Conservation (phyloP, 441 rosid genomes). For the Macaranga tanarius region DNA sequence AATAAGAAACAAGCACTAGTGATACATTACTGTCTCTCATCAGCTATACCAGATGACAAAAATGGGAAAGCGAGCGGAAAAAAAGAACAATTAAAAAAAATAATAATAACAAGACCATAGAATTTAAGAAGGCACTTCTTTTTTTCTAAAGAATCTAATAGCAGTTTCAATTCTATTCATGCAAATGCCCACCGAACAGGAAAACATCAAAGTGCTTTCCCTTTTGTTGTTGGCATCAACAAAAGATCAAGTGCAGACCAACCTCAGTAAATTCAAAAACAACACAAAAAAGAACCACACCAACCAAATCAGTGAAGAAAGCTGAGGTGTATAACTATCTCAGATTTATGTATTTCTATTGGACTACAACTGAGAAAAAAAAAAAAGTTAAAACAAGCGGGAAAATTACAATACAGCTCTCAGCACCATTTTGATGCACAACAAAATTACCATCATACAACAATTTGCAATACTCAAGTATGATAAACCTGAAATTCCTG, state of each 20-base stretch:
- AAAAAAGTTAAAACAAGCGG: slow-evolving; percentile 5
- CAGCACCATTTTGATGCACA: slow-evolving; percentile 36
- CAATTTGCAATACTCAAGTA: slow-evolving; percentile 27
- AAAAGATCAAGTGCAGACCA: slow-evolving; percentile 17
- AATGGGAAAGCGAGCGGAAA: background rate
- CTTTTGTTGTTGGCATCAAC: slow-evolving; percentile 20
- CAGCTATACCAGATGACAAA: slow-evolving; percentile 1
- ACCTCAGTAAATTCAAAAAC: slow-evolving; percentile 17
- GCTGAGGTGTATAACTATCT: slow-evolving; percentile 27
- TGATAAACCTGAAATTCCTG: slow-evolving; percentile 42
- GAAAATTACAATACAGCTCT: slow-evolving; percentile 35
- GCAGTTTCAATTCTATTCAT: too few species aligned
- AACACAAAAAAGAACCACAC: slow-evolving; percentile 9
- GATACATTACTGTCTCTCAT: background rate
- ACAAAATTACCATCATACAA: slow-evolving; percentile 42
- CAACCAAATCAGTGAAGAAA: slow-evolving; percentile 30
- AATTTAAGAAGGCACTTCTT: too few species aligned
- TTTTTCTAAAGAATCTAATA: too few species aligned
- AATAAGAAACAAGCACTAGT: background rate
- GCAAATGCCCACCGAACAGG: slow-evolving; percentile 5
- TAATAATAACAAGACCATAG: too few species aligned
- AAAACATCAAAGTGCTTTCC: background rate
- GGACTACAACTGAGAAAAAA: slow-evolving; percentile 16
- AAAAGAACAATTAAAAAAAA: background rate
- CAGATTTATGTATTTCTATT: slow-evolving; percentile 43